A percentile compares a stretch with the other conserved stretches of the same genome.
phyloP scores from a whole-genome alignment of 108 stramenopile genomes.

The Chaetoceros muelleri region DNA sequence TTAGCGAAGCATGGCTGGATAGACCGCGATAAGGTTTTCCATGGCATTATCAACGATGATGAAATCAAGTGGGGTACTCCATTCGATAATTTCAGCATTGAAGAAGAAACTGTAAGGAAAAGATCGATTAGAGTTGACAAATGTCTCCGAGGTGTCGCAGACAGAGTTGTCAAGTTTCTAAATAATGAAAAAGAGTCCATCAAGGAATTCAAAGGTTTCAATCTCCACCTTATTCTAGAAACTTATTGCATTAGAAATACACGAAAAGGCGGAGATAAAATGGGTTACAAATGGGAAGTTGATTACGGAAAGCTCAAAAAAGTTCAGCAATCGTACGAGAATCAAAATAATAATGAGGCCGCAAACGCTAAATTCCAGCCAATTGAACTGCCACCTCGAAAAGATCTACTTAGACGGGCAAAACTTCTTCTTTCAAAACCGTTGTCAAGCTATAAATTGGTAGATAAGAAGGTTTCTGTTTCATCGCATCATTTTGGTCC shows the following conservation, averaged over 20 bases:
- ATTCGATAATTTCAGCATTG: slow-evolving; percentile 24
- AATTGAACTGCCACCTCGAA: slow-evolving; percentile 60
- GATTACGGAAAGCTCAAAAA: slow-evolving; percentile 5
- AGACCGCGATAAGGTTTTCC: slow-evolving; percentile 34
- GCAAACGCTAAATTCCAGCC: too few species aligned
- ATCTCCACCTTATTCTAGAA: slow-evolving; percentile 32
- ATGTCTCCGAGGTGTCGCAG: slow-evolving; percentile 28
- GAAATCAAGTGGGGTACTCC: slow-evolving; percentile 60
- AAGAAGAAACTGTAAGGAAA: slow-evolving; percentile 8
- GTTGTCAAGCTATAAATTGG: slow-evolving; percentile 2
- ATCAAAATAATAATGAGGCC: too few species aligned
- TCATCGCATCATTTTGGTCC: slow-evolving; percentile 37
- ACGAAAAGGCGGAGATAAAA: neutral
- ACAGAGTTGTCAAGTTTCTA: slow-evolving; percentile 41
- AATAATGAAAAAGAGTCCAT: slow-evolving; percentile 24
- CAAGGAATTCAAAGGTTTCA: slow-evolving; percentile 21
- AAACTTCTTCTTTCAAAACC: slow-evolving; percentile 34
- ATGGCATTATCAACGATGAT: slow-evolving; percentile 40
- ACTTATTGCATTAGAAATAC: slow-evolving; percentile 25
- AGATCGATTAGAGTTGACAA: neutral
- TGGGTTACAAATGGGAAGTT: neutral
- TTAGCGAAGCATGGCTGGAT: slow-evolving; percentile 77
- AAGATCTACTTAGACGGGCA: slow-evolving; percentile 55
- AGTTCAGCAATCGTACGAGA: too few species aligned
- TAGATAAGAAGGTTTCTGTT: too few species aligned